phyloP scores from a whole-genome alignment of 2,329 filamentous ascomycete genomes.

The Colletotrichum cuscutae region DNA sequence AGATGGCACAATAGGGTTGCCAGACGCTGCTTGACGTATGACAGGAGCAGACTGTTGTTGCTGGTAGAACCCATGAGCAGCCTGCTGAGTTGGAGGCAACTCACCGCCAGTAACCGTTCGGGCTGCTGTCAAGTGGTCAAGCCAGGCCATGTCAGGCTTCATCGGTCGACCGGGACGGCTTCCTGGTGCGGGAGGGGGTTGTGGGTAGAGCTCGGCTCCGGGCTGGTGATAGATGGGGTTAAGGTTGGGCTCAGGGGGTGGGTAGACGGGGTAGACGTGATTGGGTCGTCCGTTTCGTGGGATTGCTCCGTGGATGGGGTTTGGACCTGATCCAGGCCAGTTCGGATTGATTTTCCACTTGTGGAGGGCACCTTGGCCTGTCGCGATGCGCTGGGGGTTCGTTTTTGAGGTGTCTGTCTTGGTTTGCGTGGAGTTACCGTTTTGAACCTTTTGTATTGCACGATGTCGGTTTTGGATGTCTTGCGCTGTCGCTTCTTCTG shows the following conservation, averaged over 20 bases:
- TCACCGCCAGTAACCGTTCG: not conserved
- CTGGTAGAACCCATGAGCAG: not conserved
- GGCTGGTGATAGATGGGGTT: conserved; percentile 3
- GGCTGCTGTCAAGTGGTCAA: conserved; percentile 10
- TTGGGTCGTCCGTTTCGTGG: not conserved
- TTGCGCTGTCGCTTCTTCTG: conserved; percentile 19
- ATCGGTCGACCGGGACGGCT: not conserved
- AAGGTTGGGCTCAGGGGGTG: not conserved
- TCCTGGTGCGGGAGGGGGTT: not conserved
- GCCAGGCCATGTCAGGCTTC: conserved; percentile 24
- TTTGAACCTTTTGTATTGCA: conserved; percentile 1
- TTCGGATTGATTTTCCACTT: not conserved
- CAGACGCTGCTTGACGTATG: not conserved
- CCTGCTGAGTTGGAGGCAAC: not conserved
- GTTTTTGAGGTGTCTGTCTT: not conserved
- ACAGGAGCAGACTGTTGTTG: not conserved
- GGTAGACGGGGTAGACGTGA: not conserved
- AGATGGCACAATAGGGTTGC: not conserved
- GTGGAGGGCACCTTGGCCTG: not conserved
- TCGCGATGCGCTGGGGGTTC: not conserved
- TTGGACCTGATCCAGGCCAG: not conserved
- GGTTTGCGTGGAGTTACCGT: not conserved
- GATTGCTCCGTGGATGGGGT: not conserved
- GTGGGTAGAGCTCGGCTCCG: not conserved
- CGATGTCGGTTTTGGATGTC: conserved; percentile 7